Base-by-base conservation (phyloP, 2,329 filamentous ascomycete genomes). In the Fusarium euwallaceae region DNA sequence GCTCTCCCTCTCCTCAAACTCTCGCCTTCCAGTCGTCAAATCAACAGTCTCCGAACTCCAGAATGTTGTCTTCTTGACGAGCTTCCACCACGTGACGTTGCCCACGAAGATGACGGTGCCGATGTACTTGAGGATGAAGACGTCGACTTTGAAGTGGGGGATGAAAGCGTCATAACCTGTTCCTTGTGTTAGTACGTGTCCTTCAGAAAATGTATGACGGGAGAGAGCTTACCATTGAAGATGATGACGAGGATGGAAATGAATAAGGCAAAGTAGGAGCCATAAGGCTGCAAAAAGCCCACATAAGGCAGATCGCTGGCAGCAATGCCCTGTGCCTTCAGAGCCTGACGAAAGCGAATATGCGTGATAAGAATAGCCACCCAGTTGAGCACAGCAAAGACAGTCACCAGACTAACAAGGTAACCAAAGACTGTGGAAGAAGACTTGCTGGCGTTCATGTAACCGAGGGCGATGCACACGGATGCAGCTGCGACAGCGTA, bases 221-320 rank as follows among this genome's bases (percentile, higher is more conserved):
- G 27, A 32, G 29, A 32, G 9, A 10, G 9, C 29, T 48, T 22
- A 58, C 65, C 59, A 27, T 91, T 89, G 73, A 93, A 90, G 0
- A 90, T 83, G 86, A 92, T 92, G 67, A 92, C 80, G 22, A 84
- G 48, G 3, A 75, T 37, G 0, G 80, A 81, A 3, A 83, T 69
- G 24, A 67, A 70, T 1, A 85, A 65, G 1, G 81, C 81, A 39
- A 82, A 75, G 55, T 84, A 86, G 0, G 83, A 81, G 4, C 81
- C 80, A 51, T 80, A 86, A 0, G 85, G 85, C 61, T 86, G 81
- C 10, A 86, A 70, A 1, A 77, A 71, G 24, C 82, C 83, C 7
- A 78, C 72, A 61, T 86, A 86, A 1, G 84, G 84, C 63, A 87
- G 78, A 20, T 75, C 69, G 7, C 72, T 64, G 1, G 81, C 73